Evolutionary conservation across 768 basidiomycete species (phyloP).

Genomic region (Cyclocybe cylindracea): DNA sequence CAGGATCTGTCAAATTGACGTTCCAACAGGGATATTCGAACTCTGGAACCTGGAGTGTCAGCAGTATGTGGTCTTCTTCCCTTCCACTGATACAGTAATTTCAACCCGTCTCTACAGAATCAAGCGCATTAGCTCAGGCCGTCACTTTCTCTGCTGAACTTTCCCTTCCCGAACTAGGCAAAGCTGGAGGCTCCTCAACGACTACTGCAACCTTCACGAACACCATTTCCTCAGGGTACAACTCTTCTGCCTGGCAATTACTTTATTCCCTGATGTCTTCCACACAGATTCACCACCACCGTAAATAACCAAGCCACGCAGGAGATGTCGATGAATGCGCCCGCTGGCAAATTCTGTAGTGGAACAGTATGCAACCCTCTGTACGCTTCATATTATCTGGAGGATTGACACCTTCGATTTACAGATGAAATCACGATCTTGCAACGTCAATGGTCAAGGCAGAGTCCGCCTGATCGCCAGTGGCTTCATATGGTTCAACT

Average conservation of each 20-base stretch:
- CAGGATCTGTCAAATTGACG: neutral
- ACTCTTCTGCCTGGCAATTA: neutral
- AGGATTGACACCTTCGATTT: neutral
- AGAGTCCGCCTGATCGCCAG: constrained; percentile 7
- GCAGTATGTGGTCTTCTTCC: neutral
- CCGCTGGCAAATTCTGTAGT: neutral
- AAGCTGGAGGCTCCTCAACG: neutral
- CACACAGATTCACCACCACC: neutral
- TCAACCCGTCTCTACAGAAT: neutral
- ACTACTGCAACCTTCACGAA: constrained; percentile 4
- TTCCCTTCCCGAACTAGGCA: constrained; percentile 1
- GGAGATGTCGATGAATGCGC: neutral
- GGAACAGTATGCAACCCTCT: neutral
- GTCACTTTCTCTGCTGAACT: neutral
- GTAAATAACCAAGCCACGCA: constrained; percentile 1
- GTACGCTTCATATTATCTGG: neutral
- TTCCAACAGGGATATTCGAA: constrained; percentile 1
- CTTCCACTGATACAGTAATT: neutral
- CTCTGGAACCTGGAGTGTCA: constrained; percentile 1
- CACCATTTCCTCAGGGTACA: constrained; percentile 1
- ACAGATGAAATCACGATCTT: constrained; percentile 5
- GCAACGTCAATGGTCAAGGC: constrained; percentile 9
- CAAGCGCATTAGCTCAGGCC: constrained; percentile 1
- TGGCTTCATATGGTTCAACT: constrained; percentile 18
- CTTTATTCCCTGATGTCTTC: neutral